Conservation (phyloP, 2,329 filamentous ascomycete genomes). For the Epichloe uncinata region DNA sequence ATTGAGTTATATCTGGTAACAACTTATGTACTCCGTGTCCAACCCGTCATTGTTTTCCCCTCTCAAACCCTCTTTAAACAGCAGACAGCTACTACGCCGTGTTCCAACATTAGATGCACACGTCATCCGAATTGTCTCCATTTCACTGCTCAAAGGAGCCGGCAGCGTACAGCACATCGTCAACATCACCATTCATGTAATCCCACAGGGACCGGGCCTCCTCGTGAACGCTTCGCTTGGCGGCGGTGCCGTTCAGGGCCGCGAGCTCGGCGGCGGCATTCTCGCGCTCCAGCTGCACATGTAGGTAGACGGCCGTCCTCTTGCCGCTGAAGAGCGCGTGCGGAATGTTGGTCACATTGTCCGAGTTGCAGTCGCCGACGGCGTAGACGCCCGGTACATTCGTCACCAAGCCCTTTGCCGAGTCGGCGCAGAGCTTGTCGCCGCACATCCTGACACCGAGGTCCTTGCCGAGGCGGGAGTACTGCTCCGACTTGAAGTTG, state of each 20-base stretch:
- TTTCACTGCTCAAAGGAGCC: slow-evolving; percentile 13
- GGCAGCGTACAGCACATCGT: slow-evolving; percentile 32
- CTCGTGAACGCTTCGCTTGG: slow-evolving; percentile 19
- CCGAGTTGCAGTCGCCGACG: slow-evolving; percentile 46
- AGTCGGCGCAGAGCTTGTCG: slow-evolving; percentile 30
- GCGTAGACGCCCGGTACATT: slow-evolving; percentile 42
- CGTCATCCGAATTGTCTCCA: background rate
- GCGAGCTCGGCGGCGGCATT: slow-evolving; percentile 21
- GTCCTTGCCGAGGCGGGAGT: slow-evolving; percentile 30
- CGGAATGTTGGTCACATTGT: slow-evolving; percentile 46
- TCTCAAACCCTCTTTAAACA: too few species aligned
- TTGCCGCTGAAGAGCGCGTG: slow-evolving; percentile 49
- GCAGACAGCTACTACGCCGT: too few species aligned
- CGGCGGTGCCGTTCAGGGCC: slow-evolving; percentile 6
- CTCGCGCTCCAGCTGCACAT: slow-evolving; percentile 33
- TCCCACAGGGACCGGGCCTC: slow-evolving; percentile 31
- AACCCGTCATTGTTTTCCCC: too few species aligned
- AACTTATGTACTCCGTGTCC: too few species aligned
- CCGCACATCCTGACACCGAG: slow-evolving; percentile 33
- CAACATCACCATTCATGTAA: slow-evolving; percentile 27
- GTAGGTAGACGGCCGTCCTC: slow-evolving; percentile 40
- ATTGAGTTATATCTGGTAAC: too few species aligned
- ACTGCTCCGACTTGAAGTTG: slow-evolving; percentile 33
- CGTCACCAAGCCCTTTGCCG: slow-evolving; percentile 30
- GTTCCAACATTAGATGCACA: too few species aligned